Evolutionary conservation across 805 yeast genomes (phyloP), one percentile per base, ranked within the genome.

Genomic region (Wickerhamiella galacta): DNA sequence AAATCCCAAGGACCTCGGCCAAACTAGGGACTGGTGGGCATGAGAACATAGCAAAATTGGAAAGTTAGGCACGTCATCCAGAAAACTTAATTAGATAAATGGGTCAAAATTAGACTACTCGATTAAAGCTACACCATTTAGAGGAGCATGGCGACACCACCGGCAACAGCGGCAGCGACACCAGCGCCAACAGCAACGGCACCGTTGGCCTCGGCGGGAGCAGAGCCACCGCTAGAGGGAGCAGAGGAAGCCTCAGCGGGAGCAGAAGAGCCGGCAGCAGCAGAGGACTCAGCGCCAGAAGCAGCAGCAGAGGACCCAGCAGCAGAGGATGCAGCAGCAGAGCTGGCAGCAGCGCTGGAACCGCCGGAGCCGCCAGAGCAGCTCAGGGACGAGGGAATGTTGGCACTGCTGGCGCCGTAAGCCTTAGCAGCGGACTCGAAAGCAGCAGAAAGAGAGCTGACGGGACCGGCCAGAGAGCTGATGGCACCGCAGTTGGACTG

Each of bases 201-300:
- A 21, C 25, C 25, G 25, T 30, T n/a, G 24, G 28, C 9, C 28
- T 12, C 17, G 17, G 26, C 29, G 23, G 23, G n/a, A 19, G 32
- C 12, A 10, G 30, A n/a, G 16, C 21, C 6, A 15, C 14, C 30
- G 8, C 31, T 15, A 12, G 33, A 22, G 38, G 21, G 31, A 36
- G 34, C 28, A 15, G 9, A 16, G 28, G n/a, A 9, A 14, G 30
- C 30, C 10, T 21, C 30, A 11, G 21, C 23, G 16, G 30, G 25
- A 17, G 25, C 25, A 15, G 24, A 20, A 11, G 24, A 5, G 22
- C 15, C 16, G 8, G 25, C 31, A 20, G 43, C 31, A 26, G 43
- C 38, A 20, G 40, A 46, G 30, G 51, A 42, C 38, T 56, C 31
- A n/a, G 16, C 18, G 16, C n/a, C n/a, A n/a, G n/a, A n/a, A n/a